Base-by-base conservation (phyloP, 169 alveolate species). In the Plasmodium coatneyi region DNA sequence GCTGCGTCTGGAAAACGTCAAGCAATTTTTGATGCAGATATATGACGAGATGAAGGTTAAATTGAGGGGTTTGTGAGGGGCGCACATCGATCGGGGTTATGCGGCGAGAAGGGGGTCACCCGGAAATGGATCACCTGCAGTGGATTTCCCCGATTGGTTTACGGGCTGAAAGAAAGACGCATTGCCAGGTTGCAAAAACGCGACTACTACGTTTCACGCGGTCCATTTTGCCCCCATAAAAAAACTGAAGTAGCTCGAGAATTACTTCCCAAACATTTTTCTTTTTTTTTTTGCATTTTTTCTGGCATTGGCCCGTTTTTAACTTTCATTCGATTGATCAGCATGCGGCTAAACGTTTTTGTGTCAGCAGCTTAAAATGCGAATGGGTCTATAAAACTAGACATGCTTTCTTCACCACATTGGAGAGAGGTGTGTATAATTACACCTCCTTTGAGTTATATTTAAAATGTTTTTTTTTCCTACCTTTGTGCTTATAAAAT, bases 21-120 rank as follows among this genome's bases (percentile, higher is more conserved):
- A 84, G 56, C 54, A 43, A n/a, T 84, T 72, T 36, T 49, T 84
- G 32, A 72, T 84, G 84, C 93, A 84, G 43, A 0, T 84, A 14
- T 84, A 84, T 74, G 93, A 84, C 66, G 93, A 84, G 1, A 39
- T 84, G 41, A 84, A 84, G 34, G 10, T 22, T 32, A 84, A 74
- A 25, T 28, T 84, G 66, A 72, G 80, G 43, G 93, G 93, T 4
- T 32, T 84, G 60, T 84, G 71, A 46, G 34, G 39, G 14, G 71
- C 12, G 60, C 28, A 34, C 32, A 25, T 36, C 25, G 19, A n/a
- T 19, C 72, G 36, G 10, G 34, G 43, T 74, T 25, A 43, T 19
- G 54, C 32, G 19, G n/a, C n/a, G 6, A 10, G 43, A 12, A 74
- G 70, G 54, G 25, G 25, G 28, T 10, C 7, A 3, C 60, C 60